Percentiles rank a stretch among this genome's conserved stretches.
These are phyloP conservation scores for Yarrowia sp. DNA, from an alignment of 805 yeast genomes.

Conservation along the genomic window DNA sequence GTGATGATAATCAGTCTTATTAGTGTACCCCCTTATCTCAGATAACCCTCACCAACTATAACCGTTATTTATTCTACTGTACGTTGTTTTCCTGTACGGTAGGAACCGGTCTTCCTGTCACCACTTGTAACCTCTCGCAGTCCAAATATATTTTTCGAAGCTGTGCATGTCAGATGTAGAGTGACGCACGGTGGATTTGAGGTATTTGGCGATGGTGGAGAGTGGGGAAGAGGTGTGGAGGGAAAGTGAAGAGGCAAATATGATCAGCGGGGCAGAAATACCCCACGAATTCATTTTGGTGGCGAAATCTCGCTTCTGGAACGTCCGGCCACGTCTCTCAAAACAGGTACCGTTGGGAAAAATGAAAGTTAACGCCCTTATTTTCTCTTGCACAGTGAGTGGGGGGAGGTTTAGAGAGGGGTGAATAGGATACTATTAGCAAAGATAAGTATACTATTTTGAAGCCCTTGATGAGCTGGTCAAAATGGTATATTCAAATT, in stretches of 20 bases:
- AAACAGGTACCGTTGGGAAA: slow-evolving; percentile 20
- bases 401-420: background rate
- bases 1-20: no score
- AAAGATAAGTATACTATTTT: no score
- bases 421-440: no score
- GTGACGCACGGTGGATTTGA: slow-evolving; percentile 22
- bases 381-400: background rate
- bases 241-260: no score
- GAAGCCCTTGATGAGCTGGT: no score
- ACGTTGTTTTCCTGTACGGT: background rate
- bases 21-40: no score
- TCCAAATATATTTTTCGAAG: slow-evolving; percentile 15
- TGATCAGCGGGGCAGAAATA: no score
- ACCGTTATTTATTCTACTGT: no score
- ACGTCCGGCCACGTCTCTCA: no score
- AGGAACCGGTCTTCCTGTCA: background rate
- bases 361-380: slow-evolving; percentile 27
- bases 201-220: background rate
- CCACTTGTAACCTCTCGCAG: no score
- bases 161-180: slow-evolving; percentile 1
- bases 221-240: background rate
- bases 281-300: no score
- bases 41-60: no score
- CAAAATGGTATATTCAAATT: background rate
- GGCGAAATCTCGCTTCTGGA: background rate